phyloP scores from a whole-genome alignment of 345 rosid species.

The Pistacia vera region DNA sequence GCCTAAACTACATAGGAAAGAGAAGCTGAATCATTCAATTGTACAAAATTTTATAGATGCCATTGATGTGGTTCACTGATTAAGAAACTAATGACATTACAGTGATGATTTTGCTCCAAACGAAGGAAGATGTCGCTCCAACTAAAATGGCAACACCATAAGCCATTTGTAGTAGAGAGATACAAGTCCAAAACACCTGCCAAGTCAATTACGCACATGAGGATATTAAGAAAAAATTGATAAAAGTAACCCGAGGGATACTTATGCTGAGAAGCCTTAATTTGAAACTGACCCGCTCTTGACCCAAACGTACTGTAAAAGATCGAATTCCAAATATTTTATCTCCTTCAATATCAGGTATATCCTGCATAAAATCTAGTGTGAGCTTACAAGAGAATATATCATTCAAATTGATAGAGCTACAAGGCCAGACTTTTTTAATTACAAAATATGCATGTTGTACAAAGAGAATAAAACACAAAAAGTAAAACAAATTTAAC shows the following conservation, averaged over 20 bases:
- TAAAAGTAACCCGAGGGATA: background rate
- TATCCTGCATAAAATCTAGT: slow-evolving; percentile 55
- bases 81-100: slow-evolving; percentile 41
- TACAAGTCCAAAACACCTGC: slow-evolving; percentile 93
- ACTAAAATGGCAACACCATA: slow-evolving; percentile 72
- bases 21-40: background rate
- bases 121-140: slow-evolving; percentile 71
- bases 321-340: slow-evolving; percentile 79
- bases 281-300: slow-evolving; percentile 52
- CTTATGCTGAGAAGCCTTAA: background rate
- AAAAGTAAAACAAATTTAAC: background rate
- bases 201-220: slow-evolving; percentile 10
- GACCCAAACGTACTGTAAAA: slow-evolving; percentile 84
- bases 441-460: background rate
- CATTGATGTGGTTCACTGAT: background rate
- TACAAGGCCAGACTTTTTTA: background rate
- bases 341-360: slow-evolving; percentile 98
- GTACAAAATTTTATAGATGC: slow-evolving; percentile 1
- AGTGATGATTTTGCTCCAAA: slow-evolving; percentile 83
- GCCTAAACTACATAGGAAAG: background rate
- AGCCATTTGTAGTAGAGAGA: slow-evolving; percentile 82
- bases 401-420: background rate
- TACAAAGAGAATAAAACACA: background rate
- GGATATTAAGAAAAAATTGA: background rate
- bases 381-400: slow-evolving; percentile 5